Percentiles rank a stretch among this genome's conserved stretches.
Conservation (phyloP, 2,329 filamentous ascomycete species). For the Fusarium brevicatenulatum region DNA sequence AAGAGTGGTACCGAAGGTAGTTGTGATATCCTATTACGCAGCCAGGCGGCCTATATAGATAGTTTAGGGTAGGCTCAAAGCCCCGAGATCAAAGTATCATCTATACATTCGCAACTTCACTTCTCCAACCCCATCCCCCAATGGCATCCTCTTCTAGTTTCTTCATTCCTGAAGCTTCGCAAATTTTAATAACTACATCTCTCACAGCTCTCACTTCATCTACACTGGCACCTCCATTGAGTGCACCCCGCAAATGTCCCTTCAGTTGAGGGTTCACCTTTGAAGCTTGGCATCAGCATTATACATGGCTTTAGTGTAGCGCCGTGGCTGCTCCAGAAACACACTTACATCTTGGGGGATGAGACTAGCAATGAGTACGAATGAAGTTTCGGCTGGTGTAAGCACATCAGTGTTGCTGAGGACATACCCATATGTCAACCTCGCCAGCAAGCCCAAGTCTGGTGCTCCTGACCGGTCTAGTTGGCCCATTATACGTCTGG, state of each 20-base stretch:
- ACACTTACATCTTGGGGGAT: constrained; percentile 43
- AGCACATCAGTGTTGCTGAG: constrained; percentile 41
- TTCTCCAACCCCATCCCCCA: constrained; percentile 44
- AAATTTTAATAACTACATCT: constrained; percentile 40
- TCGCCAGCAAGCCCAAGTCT: constrained; percentile 41
- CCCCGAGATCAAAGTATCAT: neutral
- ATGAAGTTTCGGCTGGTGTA: constrained; percentile 40
- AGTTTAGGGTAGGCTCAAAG: constrained; percentile 3
- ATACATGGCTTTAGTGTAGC: neutral
- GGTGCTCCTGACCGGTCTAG: constrained; percentile 41
- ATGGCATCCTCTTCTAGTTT: constrained; percentile 25
- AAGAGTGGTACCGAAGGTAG: neutral
- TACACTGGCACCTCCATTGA: constrained; percentile 41
- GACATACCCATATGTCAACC: constrained; percentile 42
- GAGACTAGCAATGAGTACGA: constrained; percentile 42
- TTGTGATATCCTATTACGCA: neutral
- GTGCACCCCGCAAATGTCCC: constrained; percentile 40
- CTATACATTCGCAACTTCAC: constrained; percentile 41
- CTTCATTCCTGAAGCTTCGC: constrained; percentile 42
- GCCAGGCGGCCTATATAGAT: neutral
- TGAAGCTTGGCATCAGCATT: neutral
- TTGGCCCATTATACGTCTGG: constrained; percentile 42
- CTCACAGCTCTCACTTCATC: constrained; percentile 44
- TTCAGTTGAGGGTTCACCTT: constrained; percentile 45
- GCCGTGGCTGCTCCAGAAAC: neutral